phyloP scores from a whole-genome alignment of 768 basidiomycete genomes.

The Tricholoma bakamatsutake region DNA sequence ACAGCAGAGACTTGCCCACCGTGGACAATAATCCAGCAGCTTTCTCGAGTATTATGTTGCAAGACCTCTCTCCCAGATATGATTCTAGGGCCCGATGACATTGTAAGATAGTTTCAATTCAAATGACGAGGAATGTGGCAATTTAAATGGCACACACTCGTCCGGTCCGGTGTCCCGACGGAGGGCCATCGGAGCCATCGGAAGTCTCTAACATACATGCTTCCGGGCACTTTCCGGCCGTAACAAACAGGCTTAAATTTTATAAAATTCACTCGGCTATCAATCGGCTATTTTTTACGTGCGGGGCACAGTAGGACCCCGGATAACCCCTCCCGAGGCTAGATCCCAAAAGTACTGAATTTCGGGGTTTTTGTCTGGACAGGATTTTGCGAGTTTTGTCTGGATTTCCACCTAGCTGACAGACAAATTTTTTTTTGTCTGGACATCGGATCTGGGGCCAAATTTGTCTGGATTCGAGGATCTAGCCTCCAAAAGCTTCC shows the following conservation, averaged over 20 bases:
- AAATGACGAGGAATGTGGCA: not conserved
- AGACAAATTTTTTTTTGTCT: not conserved
- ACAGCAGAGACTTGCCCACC: constrained; percentile 30
- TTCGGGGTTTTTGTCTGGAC: no score
- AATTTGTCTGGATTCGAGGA: no score
- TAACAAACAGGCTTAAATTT: no score
- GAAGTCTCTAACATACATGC: no score
- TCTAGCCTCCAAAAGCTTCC: not conserved
- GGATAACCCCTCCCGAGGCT: no score
- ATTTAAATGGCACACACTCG: not conserved
- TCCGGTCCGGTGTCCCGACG: constrained; percentile 1
- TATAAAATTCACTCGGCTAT: no score
- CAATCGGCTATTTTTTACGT: no score
- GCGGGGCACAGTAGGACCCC: no score
- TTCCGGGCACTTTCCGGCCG: no score
- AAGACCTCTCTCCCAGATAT: constrained; percentile 49
- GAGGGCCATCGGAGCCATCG: not conserved
- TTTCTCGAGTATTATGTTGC: constrained; percentile 50
- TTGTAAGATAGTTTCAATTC: constrained; percentile 18
- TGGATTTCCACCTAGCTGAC: not conserved
- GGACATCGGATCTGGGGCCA: no score
- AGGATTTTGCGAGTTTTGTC: no score
- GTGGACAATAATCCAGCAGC: constrained; percentile 83
- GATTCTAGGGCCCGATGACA: constrained; percentile 9
- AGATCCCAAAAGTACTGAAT: no score